Evolutionary conservation across 306 rosid genomes (phyloP), one percentile per base, ranked within the genome.

Genomic region (Potentilla sterilis): DNA sequence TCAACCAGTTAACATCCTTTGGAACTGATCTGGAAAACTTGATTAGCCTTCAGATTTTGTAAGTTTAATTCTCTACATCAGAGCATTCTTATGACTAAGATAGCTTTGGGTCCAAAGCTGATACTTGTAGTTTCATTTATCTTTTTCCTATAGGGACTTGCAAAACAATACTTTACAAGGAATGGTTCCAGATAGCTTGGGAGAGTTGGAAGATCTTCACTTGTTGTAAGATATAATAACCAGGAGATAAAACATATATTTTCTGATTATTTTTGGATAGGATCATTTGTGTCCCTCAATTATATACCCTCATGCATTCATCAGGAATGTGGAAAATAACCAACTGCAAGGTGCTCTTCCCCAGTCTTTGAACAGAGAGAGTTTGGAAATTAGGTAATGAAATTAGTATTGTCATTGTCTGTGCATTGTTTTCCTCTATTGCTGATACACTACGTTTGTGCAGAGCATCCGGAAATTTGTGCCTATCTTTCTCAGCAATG

Each of bases 291-390:
- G 73, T 73, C 49, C 18, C 70, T 64, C 48, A 48, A 21, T 16
- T 48, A 73, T 38, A 75, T 73, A 59, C 37, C 35, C 51, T 70
- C 65, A 62, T 64, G 52, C 69, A 70, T 76, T 74, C 61, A 77
- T 24, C 80, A 94, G 98, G 83, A 92, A 94, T 85, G 79, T 94
- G 66, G 95, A 87, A 80, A 91, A 94, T 81, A 94, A 94, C 84
- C 85, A 77, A 35, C 97, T 94, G 64, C 85, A 88, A 83, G 97
- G 97, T 67, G 82, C 96, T 62, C 85, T 94, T 21, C 95, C 98
- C 43, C 85, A 75, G 61, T 82, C 96, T 75, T 81, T 94, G 88
- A 90, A 92, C 80, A 88, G 80, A 84, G 88, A 85, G 79, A 87
- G 82, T 47, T 44, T 94, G 69, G 95, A 94, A 73, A 80, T 94